phyloP scores from a whole-genome alignment of 2,329 filamentous ascomycete genomes.

The Aspergillus flavus region DNA sequence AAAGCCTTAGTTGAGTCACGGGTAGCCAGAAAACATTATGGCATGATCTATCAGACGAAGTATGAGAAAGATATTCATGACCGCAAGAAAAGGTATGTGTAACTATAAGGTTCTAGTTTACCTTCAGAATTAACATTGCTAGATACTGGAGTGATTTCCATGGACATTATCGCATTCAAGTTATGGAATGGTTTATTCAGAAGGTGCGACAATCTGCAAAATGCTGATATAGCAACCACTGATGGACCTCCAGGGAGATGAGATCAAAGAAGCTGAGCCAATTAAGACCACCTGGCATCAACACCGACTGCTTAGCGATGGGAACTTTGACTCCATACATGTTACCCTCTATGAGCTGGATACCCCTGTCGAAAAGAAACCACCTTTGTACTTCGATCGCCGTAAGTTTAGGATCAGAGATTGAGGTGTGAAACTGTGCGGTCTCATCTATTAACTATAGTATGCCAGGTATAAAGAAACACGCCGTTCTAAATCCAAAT shows the following conservation, averaged over 20 bases:
- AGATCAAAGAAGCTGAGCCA: slow-evolving; percentile 19
- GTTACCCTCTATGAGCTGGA: slow-evolving; percentile 15
- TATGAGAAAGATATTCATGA: slow-evolving; percentile 18
- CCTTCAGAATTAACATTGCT: neutral
- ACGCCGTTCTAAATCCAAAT: slow-evolving; percentile 19
- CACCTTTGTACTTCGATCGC: slow-evolving; percentile 16
- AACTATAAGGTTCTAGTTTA: neutral
- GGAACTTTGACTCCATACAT: slow-evolving; percentile 1
- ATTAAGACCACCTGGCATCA: slow-evolving; percentile 1
- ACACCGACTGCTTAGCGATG: neutral
- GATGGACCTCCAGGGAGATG: slow-evolving; percentile 13
- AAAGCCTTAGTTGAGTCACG: slow-evolving; percentile 22
- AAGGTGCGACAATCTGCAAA: slow-evolving; percentile 14
- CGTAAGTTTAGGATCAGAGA: slow-evolving; percentile 7
- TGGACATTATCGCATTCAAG: slow-evolving; percentile 14
- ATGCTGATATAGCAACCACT: neutral
- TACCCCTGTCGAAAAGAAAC: neutral
- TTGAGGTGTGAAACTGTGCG: neutral
- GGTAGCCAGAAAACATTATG: slow-evolving; percentile 28
- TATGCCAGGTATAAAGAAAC: slow-evolving; percentile 20
- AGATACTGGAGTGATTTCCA: slow-evolving; percentile 18
- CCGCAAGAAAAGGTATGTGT: slow-evolving; percentile 17
- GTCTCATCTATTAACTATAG: neutral
- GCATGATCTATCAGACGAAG: neutral
- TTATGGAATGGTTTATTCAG: slow-evolving; percentile 26